Evolutionary conservation across 768 basidiomycete species (phyloP), one percentile per base, ranked within the genome.

Genomic region (Hysterangium stoloniferum): DNA sequence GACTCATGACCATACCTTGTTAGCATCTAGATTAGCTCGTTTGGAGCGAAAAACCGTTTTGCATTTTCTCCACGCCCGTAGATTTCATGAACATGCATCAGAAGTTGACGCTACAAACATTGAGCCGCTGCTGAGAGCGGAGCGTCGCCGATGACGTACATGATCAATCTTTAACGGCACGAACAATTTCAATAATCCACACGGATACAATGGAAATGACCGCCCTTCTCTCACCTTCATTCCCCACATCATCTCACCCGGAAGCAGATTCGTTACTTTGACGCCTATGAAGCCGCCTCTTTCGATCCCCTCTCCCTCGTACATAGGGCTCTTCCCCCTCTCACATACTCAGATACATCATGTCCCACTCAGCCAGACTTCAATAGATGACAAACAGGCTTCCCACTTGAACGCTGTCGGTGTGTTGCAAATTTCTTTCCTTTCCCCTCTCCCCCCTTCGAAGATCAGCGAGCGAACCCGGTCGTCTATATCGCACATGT

Each of bases 1-100:
- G 61, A 89, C 92, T 3, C 86, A 95, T 58, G 89, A 94, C 61
- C 84, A 97, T 64, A 86, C 91, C 20, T 69, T 97, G 31, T 75
- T 98, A 15, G 90, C 91, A 12, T 82, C 88, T 45, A 78, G 83
- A 36, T 68, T 97, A 44, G 89, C 95, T 0, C 74, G 75, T 32
- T 64, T 74, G 6, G 79, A 86, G 58, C 71, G 72, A 49, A 84
- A 79, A 57, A 82, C 84, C 4, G 88, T 95, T 15, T 71, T 96
- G 22, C 95, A 97, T 62, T 81, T 77, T 12, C 96, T 92, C 66
- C 81, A 85, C 58, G 61, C 71, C 6, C 66, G 61, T 2, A 62
- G 62, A 1, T 62, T 68, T 19, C 64, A 66, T 13, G 70, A 74
- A 24, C 56, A 62, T 5, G 61, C 77, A 9, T 66, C 72, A 17